Conservation (phyloP, 2,329 filamentous ascomycete species). For the Fusarium pseudocircinatum region DNA sequence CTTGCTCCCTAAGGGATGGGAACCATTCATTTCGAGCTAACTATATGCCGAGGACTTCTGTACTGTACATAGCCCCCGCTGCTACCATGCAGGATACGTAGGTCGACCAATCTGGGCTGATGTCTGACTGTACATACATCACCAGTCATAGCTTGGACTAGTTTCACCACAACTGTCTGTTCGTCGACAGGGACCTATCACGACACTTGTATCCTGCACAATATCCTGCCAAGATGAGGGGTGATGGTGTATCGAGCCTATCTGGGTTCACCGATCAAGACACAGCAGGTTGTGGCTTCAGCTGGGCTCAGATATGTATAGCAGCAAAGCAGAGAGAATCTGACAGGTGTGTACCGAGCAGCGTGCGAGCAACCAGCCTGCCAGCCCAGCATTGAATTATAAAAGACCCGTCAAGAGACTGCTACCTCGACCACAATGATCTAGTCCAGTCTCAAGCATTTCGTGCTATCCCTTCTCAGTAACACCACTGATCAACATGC, state of each 20-base stretch:
- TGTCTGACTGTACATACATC: conserved; percentile 1
- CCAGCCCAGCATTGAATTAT: neutral
- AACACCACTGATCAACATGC: conserved; percentile 12
- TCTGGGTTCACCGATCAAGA: conserved; percentile 24
- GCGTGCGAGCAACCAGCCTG: neutral
- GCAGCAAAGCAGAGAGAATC: neutral
- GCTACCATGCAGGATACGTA: neutral
- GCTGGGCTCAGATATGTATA: neutral
- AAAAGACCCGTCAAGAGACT: conserved; percentile 15
- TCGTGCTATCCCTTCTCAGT: neutral
- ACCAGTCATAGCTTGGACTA: conserved; percentile 4
- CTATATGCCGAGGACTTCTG: conserved; percentile 7
- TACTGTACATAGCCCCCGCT: neutral
- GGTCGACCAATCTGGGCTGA: conserved; percentile 3
- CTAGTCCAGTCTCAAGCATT: neutral
- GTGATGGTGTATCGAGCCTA: conserved; percentile 11
- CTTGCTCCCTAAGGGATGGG: neutral
- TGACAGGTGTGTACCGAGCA: neutral
- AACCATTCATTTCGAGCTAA: neutral
- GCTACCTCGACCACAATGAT: neutral
- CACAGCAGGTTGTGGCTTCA: conserved; percentile 33
- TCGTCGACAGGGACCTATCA: conserved; percentile 26
- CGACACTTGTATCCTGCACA: conserved; percentile 11
- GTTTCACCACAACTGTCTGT: conserved; percentile 29
- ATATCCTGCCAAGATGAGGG: conserved; percentile 28